Base-by-base conservation (phyloP, 192 early-diverging fungal species). In the Martensiomyces pterosporus region DNA sequence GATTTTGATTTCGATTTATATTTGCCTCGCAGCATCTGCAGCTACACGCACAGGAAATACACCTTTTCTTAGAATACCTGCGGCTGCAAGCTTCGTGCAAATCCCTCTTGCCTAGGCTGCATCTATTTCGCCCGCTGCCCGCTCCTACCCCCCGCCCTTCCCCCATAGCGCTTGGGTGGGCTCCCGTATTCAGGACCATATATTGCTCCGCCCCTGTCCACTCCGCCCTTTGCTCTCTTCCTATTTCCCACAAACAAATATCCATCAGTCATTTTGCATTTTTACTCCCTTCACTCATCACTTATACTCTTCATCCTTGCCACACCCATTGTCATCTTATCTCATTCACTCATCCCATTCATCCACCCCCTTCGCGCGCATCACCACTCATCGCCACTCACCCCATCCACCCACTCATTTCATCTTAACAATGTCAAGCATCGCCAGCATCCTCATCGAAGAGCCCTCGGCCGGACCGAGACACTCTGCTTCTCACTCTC, bases 381-480 rank as follows among this genome's bases (percentile, higher is more conserved):
- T 19, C 24, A 19, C 13, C 47, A 24, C 19, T 43, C 14, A 10
- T 38, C 7, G n/a, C 21, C 36, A 26, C 37, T 16, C 22, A 41
- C 46, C 6, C 27, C 24, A 24, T 43, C 40, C 45, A 53, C 44
- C 43, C 42, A 45, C 22, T 25, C 36, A 50, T 43, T 14, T 17
- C 39, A 8, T 21, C 37, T 13, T 24, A 22, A 40, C 44, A 43
- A 72, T 72, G 68, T 46, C 68, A 24, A 72, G 68, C 57, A 64
- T 72, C 25, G 62, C 68, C 19, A 72, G 61, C 68, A 63, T 72
- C n/a, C 38, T 72, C 41, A 59, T 60, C 8, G 49, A 52, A 26
- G 52, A 60, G 47, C 29, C 61, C 18, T 21, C 68, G 24, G 36
- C 57, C n/a, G 36, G 46, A 25, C 22, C 44, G 40, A 45, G 40